Conservation (phyloP, 2,329 filamentous ascomycete genomes). For the Periglandula ipomoeae region DNA sequence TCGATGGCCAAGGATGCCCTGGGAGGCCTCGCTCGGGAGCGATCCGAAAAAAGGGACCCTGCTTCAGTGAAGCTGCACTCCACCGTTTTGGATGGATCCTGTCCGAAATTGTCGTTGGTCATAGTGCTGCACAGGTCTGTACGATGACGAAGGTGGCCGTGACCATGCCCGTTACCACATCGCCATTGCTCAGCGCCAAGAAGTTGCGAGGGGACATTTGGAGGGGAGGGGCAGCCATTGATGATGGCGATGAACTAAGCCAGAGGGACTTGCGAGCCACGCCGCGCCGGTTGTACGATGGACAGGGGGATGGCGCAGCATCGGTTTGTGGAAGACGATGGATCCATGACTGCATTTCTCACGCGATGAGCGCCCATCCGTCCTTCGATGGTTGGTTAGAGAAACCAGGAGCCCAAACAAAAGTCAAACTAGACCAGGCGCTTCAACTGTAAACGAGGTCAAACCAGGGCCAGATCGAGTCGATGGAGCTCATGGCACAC, state of each 20-base stretch:
- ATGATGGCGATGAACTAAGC: background rate
- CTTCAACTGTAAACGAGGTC: background rate
- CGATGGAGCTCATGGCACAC: background rate
- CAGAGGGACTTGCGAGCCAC: background rate
- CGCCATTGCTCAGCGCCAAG: background rate
- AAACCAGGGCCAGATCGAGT: background rate
- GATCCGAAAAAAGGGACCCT: constrained; percentile 6
- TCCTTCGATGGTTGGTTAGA: too few species aligned
- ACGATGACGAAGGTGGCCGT: constrained; percentile 3
- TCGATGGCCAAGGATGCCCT: constrained; percentile 1
- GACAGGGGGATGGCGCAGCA: background rate
- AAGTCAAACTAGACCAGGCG: background rate
- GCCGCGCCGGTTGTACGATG: background rate
- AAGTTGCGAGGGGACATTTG: background rate
- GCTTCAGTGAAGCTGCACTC: background rate
- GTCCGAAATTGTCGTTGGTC: background rate
- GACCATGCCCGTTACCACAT: background rate
- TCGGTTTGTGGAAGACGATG: too few species aligned
- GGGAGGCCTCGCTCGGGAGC: constrained; percentile 9
- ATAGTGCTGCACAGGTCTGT: background rate
- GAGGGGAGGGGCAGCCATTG: too few species aligned
- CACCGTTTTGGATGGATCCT: background rate
- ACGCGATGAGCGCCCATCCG: too few species aligned
- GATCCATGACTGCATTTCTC: too few species aligned
- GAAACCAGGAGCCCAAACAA: background rate